Percentiles rank a stretch among this genome's conserved stretches.
These are phyloP conservation scores for Mycosphaerella sp. DNA, from an alignment of 2,329 filamentous ascomycete species.

Conservation along the genomic window DNA sequence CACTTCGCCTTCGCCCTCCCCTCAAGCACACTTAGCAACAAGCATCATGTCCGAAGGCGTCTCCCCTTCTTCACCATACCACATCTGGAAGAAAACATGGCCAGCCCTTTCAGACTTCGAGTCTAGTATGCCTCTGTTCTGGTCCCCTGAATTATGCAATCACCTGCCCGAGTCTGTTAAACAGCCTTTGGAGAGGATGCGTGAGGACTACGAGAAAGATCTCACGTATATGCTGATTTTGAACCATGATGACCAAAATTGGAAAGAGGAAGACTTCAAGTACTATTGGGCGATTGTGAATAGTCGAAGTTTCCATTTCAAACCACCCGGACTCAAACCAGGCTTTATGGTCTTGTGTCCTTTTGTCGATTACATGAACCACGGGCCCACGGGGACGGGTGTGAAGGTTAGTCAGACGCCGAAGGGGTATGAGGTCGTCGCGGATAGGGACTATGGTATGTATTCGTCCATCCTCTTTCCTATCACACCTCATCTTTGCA, in stretches of 20 bases:
- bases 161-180: constrained; percentile 36
- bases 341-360: constrained; percentile 66
- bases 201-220: constrained; percentile 29
- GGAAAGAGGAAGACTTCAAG: constrained; percentile 40
- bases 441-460: constrained; percentile 46
- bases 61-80: constrained; percentile 7
- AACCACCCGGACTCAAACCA: constrained; percentile 40
- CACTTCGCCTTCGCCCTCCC: constrained; percentile 20
- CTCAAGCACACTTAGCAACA: constrained; percentile 64
- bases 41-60: constrained; percentile 21
- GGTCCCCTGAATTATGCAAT: constrained; percentile 40
- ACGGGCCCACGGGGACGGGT: constrained; percentile 40
- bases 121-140: constrained; percentile 52
- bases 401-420: constrained; percentile 48
- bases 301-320: constrained; percentile 56
- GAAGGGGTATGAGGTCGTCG: constrained; percentile 51
- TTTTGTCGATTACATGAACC: constrained; percentile 67
- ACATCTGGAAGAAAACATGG: constrained; percentile 41
- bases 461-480: not conserved
- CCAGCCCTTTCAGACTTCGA: constrained; percentile 57
- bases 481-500: not conserved
- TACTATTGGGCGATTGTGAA: constrained; percentile 58
- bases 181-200: constrained; percentile 30
- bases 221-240: not conserved
- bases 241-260: not conserved